Evolutionary conservation across 2,329 filamentous ascomycete species (phyloP).

Genomic region (Monosporascus sp.): DNA sequence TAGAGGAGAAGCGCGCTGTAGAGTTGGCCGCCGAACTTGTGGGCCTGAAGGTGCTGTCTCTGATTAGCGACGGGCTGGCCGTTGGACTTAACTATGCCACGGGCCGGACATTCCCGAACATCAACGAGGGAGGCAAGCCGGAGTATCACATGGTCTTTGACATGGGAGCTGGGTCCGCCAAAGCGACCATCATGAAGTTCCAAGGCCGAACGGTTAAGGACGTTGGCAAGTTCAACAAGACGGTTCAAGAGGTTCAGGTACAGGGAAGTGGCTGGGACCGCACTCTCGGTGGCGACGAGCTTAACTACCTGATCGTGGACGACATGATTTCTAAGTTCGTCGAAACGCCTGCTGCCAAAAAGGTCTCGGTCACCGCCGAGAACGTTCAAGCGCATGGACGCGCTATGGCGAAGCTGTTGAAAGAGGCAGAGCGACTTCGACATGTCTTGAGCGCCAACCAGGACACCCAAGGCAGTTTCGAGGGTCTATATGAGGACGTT

Average conservation of each 20-base stretch:
- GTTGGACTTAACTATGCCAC: constrained; percentile 96
- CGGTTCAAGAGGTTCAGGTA: constrained; percentile 88
- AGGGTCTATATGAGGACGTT: constrained; percentile 84
- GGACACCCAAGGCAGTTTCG: constrained; percentile 74
- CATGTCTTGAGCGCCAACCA: constrained; percentile 92
- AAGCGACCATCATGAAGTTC: constrained; percentile 84
- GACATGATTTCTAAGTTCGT: constrained; percentile 82
- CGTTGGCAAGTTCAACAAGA: constrained; percentile 90
- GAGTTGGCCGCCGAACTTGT: constrained; percentile 81
- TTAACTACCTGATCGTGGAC: constrained; percentile 84
- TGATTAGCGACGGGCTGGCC: constrained; percentile 85
- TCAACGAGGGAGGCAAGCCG: constrained; percentile 76
- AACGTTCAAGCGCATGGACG: constrained; percentile 72
- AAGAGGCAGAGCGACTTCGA: constrained; percentile 80
- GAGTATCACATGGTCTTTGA: constrained; percentile 94
- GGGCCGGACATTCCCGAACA: constrained; percentile 78
- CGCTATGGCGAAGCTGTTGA: constrained; percentile 83
- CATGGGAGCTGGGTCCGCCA: constrained; percentile 94
- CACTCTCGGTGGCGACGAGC: constrained; percentile 79
- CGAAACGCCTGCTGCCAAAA: constrained; percentile 62
- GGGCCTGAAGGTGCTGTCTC: constrained; percentile 75
- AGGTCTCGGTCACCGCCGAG: constrained; percentile 54
- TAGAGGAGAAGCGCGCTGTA: constrained; percentile 83
- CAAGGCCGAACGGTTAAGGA: constrained; percentile 88
- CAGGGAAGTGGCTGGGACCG: constrained; percentile 84